Conservation (phyloP, 305 asterid species). For the Rubia balearica region DNA sequence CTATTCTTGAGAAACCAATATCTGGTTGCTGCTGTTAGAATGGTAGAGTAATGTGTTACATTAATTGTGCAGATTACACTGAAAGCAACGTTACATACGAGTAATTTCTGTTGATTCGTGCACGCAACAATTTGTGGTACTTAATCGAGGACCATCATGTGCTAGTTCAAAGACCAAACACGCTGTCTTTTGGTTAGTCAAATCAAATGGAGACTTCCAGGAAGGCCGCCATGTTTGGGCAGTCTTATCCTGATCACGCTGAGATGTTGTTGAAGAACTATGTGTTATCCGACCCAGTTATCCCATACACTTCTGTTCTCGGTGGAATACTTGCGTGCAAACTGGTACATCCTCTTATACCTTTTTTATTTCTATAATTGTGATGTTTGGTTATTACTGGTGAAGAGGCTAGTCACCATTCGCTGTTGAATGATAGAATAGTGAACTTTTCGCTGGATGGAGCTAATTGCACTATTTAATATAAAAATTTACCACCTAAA, state of each 20-base stretch:
- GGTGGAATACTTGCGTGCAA: slow-evolving; percentile 73
- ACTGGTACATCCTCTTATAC: slow-evolving; percentile 41
- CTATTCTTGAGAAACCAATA: background rate
- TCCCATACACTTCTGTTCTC: slow-evolving; percentile 72
- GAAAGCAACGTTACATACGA: background rate
- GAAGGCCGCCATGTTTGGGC: slow-evolving; percentile 45
- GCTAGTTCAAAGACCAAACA: slow-evolving; percentile 28
- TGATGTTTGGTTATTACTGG: background rate
- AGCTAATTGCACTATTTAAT: background rate
- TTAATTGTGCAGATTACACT: slow-evolving; percentile 5
- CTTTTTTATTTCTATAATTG: background rate
- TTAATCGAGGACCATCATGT: slow-evolving; percentile 23
- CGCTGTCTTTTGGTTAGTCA: slow-evolving; percentile 27
- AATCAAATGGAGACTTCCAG: slow-evolving; percentile 55
- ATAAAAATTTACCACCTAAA: background rate
- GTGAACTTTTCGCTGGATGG: background rate
- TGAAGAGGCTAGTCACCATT: background rate
- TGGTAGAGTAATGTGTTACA: background rate
- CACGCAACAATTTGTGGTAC: slow-evolving; percentile 28
- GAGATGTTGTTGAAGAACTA: slow-evolving; percentile 64
- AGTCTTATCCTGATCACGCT: slow-evolving; percentile 65
- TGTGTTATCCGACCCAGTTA: slow-evolving; percentile 65
- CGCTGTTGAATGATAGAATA: no score
- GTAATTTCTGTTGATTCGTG: slow-evolving; percentile 12
- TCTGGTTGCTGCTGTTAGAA: background rate